Conservation (phyloP, 371 early-diverging fungal species). For the Rhizopus microsporus region DNA sequence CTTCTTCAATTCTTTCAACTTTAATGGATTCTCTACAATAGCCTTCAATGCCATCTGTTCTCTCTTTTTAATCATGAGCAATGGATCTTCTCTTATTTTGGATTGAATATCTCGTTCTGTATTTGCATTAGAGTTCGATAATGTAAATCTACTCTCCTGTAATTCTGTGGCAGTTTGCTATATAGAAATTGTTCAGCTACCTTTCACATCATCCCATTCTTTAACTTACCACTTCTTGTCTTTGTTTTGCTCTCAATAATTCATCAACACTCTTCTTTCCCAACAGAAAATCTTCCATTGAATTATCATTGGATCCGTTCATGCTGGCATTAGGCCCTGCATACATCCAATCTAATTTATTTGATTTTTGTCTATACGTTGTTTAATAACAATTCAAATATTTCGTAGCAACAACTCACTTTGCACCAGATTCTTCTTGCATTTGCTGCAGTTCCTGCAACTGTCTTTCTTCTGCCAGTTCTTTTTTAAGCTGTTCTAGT, state of each 20-base stretch:
- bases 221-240: slow-evolving; percentile 43
- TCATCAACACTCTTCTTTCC: slow-evolving; percentile 86
- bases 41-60: slow-evolving; percentile 83
- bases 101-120: slow-evolving; percentile 76
- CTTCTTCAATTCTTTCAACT: slow-evolving; percentile 59
- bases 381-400: neutral
- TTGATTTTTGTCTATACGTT: slow-evolving; percentile 59
- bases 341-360: slow-evolving; percentile 97
- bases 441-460: slow-evolving; percentile 82
- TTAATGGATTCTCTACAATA: slow-evolving; percentile 76
- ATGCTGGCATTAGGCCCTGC: slow-evolving; percentile 65
- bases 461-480: slow-evolving; percentile 88
- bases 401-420: slow-evolving; percentile 28
- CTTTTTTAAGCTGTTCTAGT: slow-evolving; percentile 88
- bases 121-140: slow-evolving; percentile 71
- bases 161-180: slow-evolving; percentile 25
- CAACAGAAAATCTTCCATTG: slow-evolving; percentile 87
- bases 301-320: slow-evolving; percentile 58
- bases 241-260: slow-evolving; percentile 56
- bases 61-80: slow-evolving; percentile 81
- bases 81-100: slow-evolving; percentile 92
- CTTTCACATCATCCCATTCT: neutral
- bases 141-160: slow-evolving; percentile 32
- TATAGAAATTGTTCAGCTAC: neutral
- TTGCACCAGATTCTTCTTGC: slow-evolving; percentile 76